These are phyloP conservation scores for Salix purpurea DNA, from an alignment of 345 rosid genomes.

Conservation along the genomic window DNA sequence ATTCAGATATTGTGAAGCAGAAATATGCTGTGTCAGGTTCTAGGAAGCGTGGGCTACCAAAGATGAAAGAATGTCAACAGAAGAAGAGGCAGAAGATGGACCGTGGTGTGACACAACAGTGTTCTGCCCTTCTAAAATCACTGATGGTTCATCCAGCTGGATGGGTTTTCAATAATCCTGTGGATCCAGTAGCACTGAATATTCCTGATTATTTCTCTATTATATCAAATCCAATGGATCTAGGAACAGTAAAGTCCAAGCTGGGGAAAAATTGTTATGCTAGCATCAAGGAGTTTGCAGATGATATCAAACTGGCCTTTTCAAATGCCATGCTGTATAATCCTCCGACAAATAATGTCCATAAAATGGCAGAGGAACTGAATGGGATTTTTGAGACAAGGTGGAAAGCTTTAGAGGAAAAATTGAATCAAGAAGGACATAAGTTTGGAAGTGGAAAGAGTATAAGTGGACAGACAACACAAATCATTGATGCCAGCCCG, in stretches of 20 bases:
- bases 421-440: conserved; percentile 23
- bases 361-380: conserved; percentile 45
- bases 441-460: conserved; percentile 20
- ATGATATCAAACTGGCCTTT: conserved; percentile 72
- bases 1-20: conserved; percentile 15
- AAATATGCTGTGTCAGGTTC: neutral
- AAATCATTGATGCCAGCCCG: conserved; percentile 26
- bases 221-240: conserved; percentile 74
- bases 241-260: conserved; percentile 66
- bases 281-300: conserved; percentile 61
- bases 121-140: conserved; percentile 41
- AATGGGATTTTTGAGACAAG: conserved; percentile 44
- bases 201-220: conserved; percentile 85
- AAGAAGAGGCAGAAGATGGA: conserved; percentile 60
- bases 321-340: conserved; percentile 78
- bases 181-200: conserved; percentile 57
- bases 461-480: conserved; percentile 22
- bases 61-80: conserved; percentile 27
- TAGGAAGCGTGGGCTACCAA: conserved; percentile 42
- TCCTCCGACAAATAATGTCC: conserved; percentile 57
- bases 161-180: conserved; percentile 61
- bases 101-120: conserved; percentile 42
- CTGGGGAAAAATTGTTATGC: conserved; percentile 45
- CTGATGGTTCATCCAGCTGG: conserved; percentile 43
- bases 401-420: conserved; percentile 62